Evolutionary conservation across 1,284 basidiomycete species (phyloP).

Genomic region (Clitocybe nebularis): DNA sequence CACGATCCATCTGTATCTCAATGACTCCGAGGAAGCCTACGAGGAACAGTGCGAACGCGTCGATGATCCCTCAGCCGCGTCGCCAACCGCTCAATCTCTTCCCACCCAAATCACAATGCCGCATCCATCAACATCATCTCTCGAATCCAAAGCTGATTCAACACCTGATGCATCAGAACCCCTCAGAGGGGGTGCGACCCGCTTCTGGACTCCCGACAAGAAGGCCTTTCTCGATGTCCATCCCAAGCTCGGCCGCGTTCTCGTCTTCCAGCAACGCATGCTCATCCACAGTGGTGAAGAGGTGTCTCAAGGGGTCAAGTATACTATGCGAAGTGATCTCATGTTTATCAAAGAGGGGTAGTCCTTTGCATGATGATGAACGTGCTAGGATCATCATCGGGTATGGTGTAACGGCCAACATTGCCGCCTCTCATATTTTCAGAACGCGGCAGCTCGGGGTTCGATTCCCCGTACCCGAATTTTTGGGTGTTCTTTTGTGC

Average conservation of each 20-base stretch:
- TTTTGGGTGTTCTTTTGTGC: too few species aligned
- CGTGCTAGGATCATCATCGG: too few species aligned
- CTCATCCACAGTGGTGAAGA: slow-evolving; percentile 38
- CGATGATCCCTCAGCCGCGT: slow-evolving; percentile 1
- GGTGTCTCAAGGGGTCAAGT: slow-evolving; percentile 31
- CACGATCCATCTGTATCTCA: slow-evolving; percentile 37
- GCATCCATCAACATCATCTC: background rate
- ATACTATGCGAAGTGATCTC: slow-evolving; percentile 35
- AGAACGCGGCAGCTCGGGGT: slow-evolving; percentile 70
- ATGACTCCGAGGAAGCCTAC: slow-evolving; percentile 18
- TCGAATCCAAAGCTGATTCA: background rate
- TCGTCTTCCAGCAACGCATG: slow-evolving; percentile 40
- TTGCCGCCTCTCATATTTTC: slow-evolving; percentile 69
- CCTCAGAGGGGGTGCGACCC: slow-evolving; percentile 31
- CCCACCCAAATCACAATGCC: too few species aligned
- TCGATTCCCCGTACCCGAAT: slow-evolving; percentile 72
- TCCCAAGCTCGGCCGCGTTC: slow-evolving; percentile 30
- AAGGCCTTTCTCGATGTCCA: slow-evolving; percentile 32
- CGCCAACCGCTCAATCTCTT: background rate
- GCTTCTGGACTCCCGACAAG: slow-evolving; percentile 35
- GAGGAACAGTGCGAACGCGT: slow-evolving; percentile 2
- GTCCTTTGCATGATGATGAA: too few species aligned
- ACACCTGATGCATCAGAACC: slow-evolving; percentile 8
- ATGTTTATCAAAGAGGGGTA: slow-evolving; percentile 22
- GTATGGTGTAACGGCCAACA: slow-evolving; percentile 73